Percentiles rank a stretch among this genome's conserved stretches.
These are phyloP conservation scores for Dunaliella sp. DNA, from an alignment of 139 green algal species.

Conservation along the genomic window DNA sequence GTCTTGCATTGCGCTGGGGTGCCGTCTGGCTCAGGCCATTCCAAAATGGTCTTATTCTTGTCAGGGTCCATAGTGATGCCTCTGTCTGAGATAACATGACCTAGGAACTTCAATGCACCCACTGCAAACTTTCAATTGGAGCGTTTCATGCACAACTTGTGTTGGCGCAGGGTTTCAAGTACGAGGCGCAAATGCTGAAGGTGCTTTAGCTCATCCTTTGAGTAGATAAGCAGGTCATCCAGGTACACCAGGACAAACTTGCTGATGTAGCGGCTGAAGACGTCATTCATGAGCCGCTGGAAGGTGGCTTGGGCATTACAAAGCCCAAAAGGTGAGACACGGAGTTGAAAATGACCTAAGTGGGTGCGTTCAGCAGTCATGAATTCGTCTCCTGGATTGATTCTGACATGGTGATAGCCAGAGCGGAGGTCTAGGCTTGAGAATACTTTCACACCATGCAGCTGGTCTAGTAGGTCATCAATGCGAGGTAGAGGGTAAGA, in stretches of 20 bases:
- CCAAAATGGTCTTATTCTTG: background rate
- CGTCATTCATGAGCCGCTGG: constrained; percentile 35
- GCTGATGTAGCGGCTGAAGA: constrained; percentile 4
- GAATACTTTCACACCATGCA: constrained; percentile 34
- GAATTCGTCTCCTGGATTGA: background rate
- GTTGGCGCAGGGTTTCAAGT: background rate
- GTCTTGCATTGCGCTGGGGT: background rate
- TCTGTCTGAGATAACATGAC: background rate
- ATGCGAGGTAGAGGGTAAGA: constrained; percentile 39
- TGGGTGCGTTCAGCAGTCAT: constrained; percentile 29
- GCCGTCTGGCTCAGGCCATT: background rate
- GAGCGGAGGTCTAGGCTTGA: constrained; percentile 40
- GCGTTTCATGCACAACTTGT: background rate
- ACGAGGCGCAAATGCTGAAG: background rate
- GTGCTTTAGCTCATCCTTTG: no score
- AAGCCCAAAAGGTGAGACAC: constrained; percentile 46
- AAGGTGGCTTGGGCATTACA: constrained; percentile 56
- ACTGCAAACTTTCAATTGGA: background rate
- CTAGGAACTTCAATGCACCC: no score
- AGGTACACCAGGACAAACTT: constrained; percentile 33
- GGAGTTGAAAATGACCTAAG: constrained; percentile 36
- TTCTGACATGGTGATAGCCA: constrained; percentile 19
- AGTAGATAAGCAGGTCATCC: constrained; percentile 28
- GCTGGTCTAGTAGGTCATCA: constrained; percentile 43
- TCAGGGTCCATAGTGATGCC: background rate